phyloP scores from a whole-genome alignment of 345 rosid species.

The thale cress (Arabidopsis thaliana) region TAIR10.1 NC_003075.7:3804001-3804500 shows the following conservation, averaged over 20 bases:
- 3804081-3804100: background rate
- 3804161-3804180: background rate
- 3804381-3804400: background rate
- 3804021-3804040: no score
- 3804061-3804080: background rate
- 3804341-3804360: background rate
- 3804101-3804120: background rate
- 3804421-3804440: background rate
- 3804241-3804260: no score
- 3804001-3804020: no score
- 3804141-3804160: background rate
- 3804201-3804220: background rate
- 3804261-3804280: background rate
- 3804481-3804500: no score
- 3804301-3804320: background rate
- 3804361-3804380: background rate
- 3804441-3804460: background rate
- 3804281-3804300: background rate
- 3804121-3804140: background rate
- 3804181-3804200: background rate
- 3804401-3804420: background rate
- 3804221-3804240: no score
- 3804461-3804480: no score
- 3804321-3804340: background rate
- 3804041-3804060: background rate